A percentile compares a stretch with the other conserved stretches of the same genome.
These are phyloP conservation scores for Botrytis fragariae DNA, from an alignment of 2,329 filamentous ascomycete species.

Conservation along the genomic window DNA sequence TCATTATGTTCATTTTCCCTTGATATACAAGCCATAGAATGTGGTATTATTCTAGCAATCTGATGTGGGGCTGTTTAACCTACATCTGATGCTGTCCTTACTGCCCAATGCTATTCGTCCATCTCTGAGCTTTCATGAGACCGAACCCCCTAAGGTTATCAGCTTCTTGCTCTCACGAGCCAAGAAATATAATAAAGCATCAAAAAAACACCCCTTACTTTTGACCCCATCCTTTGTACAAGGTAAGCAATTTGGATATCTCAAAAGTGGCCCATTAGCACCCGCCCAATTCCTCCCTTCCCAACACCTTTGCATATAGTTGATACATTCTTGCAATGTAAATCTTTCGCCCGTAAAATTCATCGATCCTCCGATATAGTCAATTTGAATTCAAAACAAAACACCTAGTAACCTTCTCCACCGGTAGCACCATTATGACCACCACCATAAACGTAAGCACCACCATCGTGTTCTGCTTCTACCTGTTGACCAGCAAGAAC, in stretches of 20 bases:
- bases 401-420: slow-evolving; percentile 33
- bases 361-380: slow-evolving; percentile 8
- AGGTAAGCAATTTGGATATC: slow-evolving; percentile 21
- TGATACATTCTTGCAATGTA: slow-evolving; percentile 36
- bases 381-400: slow-evolving; percentile 15
- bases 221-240: slow-evolving; percentile 36
- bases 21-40: slow-evolving; percentile 17
- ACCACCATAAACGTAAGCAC: slow-evolving; percentile 45
- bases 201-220: slow-evolving; percentile 34
- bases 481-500: slow-evolving; percentile 37
- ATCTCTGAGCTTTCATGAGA: slow-evolving; percentile 15
- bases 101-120: slow-evolving; percentile 23
- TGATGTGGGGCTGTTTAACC: slow-evolving; percentile 34
- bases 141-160: slow-evolving; percentile 25
- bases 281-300: slow-evolving; percentile 24
- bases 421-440: slow-evolving; percentile 55
- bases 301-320: slow-evolving; percentile 33
- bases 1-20: not conserved
- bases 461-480: slow-evolving; percentile 38
- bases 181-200: slow-evolving; percentile 36
- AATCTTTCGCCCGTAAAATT: slow-evolving; percentile 15
- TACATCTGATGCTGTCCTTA: slow-evolving; percentile 31
- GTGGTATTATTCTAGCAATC: slow-evolving; percentile 20
- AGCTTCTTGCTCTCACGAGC: slow-evolving; percentile 32
- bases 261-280: slow-evolving; percentile 23